phyloP scores from a whole-genome alignment of 805 yeast genomes.

The Pichia californica region DNA sequence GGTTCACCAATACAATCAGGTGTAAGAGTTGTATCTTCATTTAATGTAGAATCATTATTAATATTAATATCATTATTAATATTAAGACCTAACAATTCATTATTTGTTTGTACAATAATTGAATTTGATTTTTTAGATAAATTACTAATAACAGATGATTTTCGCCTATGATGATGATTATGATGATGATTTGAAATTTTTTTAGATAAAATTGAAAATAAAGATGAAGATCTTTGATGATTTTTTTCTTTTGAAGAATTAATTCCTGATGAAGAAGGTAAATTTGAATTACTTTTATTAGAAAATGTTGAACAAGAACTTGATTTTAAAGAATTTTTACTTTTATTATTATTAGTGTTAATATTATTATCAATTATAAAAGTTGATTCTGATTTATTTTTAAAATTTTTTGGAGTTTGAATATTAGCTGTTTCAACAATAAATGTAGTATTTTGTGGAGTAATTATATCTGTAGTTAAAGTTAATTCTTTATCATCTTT shows the following conservation, averaged over 20 bases:
- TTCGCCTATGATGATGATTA: constrained; percentile 23
- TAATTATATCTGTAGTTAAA: too few relatives aligned
- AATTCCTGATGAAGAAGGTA: neutral
- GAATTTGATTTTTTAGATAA: constrained; percentile 17
- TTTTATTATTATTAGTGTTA: too few relatives aligned
- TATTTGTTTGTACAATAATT: constrained; percentile 22
- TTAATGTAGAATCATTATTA: constrained; percentile 20
- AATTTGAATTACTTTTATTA: neutral
- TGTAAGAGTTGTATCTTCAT: constrained; percentile 24
- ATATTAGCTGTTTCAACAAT: too few relatives aligned
- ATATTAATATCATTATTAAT: neutral
- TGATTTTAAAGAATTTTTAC: neutral
- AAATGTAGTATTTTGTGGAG: too few relatives aligned
- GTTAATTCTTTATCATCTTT: too few relatives aligned
- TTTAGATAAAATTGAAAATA: constrained; percentile 22
- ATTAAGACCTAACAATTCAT: constrained; percentile 21
- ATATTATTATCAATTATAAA: neutral
- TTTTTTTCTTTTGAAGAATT: neutral
- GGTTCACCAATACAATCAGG: constrained; percentile 29
- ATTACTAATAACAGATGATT: constrained; percentile 20
- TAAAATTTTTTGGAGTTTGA: neutral
- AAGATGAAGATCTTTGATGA: constrained; percentile 14
- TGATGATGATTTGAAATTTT: too few relatives aligned
- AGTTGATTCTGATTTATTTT: neutral
- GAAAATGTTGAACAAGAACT: constrained; percentile 1